Conservation (phyloP, 2,329 filamentous ascomycete genomes). For the Achaetomium macrosporum region DNA sequence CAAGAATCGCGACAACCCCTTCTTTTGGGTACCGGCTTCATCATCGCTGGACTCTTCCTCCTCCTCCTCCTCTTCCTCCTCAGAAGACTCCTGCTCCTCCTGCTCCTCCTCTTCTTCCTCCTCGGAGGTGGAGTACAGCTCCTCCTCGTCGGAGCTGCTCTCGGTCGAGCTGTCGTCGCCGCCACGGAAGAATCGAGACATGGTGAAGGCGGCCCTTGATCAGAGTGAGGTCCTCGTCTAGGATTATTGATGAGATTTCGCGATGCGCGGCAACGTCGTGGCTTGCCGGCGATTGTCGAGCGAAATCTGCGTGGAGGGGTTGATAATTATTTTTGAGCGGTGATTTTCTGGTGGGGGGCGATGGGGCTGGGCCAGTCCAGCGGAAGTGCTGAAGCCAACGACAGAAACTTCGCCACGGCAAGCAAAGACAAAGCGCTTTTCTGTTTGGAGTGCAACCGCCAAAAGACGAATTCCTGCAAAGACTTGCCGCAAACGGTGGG, state of each 20-base stretch:
- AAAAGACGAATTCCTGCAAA: background rate
- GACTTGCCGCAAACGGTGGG: background rate
- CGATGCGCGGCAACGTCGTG: conserved; percentile 14
- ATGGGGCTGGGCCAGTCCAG: conserved; percentile 23
- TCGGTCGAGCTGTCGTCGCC: conserved; percentile 90
- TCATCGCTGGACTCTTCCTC: conserved; percentile 55
- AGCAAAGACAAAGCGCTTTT: too few relatives aligned
- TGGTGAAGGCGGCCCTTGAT: conserved; percentile 32
- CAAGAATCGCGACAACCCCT: conserved; percentile 80
- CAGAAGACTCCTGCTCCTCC: conserved; percentile 47
- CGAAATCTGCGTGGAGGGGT: conserved; percentile 25
- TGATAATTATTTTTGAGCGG: conserved; percentile 26
- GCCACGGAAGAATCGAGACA: conserved; percentile 97
- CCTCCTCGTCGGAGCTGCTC: conserved; percentile 93
- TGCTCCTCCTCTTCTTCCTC: conserved; percentile 59
- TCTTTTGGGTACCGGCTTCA: conserved; percentile 58
- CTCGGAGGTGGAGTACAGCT: conserved; percentile 72
- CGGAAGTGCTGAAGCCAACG: conserved; percentile 4
- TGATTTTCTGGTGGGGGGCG: conserved; percentile 28
- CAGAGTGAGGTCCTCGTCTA: background rate
- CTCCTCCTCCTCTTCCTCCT: conserved; percentile 45
- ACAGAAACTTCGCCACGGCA: background rate
- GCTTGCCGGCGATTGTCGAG: conserved; percentile 13
- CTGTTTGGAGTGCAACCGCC: too few relatives aligned
- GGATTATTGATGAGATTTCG: conserved; percentile 3